Evolutionary conservation across 306 rosid species (phyloP), one percentile per base, ranked within the genome.

Genomic region (Medicago arabica): DNA sequence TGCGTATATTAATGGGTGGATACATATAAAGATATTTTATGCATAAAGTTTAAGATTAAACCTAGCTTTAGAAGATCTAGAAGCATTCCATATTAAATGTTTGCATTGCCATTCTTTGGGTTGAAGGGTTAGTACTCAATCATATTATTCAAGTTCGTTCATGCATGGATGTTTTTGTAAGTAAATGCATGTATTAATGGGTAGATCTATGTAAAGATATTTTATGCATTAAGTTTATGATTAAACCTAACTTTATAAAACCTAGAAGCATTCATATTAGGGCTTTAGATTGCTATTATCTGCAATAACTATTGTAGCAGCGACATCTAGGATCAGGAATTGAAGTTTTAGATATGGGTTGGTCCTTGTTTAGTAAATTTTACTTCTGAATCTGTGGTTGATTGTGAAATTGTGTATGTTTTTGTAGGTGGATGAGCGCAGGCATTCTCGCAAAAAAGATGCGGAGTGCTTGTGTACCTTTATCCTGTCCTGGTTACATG

Each of bases 401-500:
- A 28, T 39, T 36, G 49, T 51, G 43, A 38, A 46, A 36, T 25
- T 47, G 41, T 69, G 73, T 15, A 53, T 82, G 53, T 43, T 68
- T 81, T 79, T 72, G 70, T 69, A 93, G 98, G 96, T 93, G 67
- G 72, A 53, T 69, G 64, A 59, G 25, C 44, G 15, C 7, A 67
- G 76, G 15, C 98, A 91, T 83, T 71, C 86, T 66, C 62, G 36
- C 58, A 36, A 16, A 43, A 34, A 18, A 74, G 85, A 89, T 65
- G 94, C 85, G 50, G 82, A 66, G 61, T 91, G 96, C 81, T 36
- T 3, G 14, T 91, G 97, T 76, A 65, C 28, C 58, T 89, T 84
- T 78, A 15, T 79, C 53, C 85, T 91, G 50, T 41, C 1, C 4
- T 93, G 97, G 97, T 74, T 70, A 66, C 88, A 83, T 15, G 97